Evolutionary conservation across 768 basidiomycete genomes (phyloP).

Genomic region (Fomitopsis pulvina): DNA sequence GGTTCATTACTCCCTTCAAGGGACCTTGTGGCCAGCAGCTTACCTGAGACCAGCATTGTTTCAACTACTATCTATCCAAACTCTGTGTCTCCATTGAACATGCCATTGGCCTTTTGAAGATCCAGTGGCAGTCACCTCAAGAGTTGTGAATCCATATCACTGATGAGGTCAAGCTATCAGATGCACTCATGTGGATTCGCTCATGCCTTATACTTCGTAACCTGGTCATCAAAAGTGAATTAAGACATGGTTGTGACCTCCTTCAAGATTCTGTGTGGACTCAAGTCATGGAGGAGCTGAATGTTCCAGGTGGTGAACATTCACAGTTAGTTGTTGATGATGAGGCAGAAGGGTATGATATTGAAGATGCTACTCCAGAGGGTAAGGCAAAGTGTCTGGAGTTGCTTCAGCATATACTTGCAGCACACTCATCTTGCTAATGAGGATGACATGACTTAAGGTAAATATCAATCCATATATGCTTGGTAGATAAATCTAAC

Average conservation of each 20-base stretch:
- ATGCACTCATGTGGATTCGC: slow-evolving; percentile 13
- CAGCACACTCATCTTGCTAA: too few relatives aligned
- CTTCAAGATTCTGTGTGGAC: not conserved
- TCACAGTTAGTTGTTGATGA: too few relatives aligned
- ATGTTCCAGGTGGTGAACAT: not conserved
- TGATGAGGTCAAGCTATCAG: slow-evolving; percentile 3
- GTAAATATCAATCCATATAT: too few relatives aligned
- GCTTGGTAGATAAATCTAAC: too few relatives aligned
- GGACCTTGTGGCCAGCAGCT: not conserved
- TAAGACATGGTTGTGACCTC: not conserved
- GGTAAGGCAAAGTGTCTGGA: too few relatives aligned
- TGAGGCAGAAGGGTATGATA: too few relatives aligned
- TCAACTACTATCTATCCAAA: slow-evolving; percentile 4
- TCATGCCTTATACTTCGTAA: slow-evolving; percentile 14
- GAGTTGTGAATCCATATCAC: slow-evolving; percentile 11
- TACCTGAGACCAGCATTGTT: not conserved
- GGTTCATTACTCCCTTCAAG: slow-evolving; percentile 18
- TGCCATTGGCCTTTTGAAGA: slow-evolving; percentile 10
- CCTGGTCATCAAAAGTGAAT: not conserved
- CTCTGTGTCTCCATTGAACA: slow-evolving; percentile 8
- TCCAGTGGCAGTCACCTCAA: slow-evolving; percentile 3
- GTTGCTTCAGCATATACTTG: too few relatives aligned
- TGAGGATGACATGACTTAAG: too few relatives aligned
- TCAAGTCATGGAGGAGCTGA: not conserved
- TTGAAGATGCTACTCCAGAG: too few relatives aligned